Conservation (phyloP, 2,329 filamentous ascomycete species). For the Aspergillus sp. region DNA sequence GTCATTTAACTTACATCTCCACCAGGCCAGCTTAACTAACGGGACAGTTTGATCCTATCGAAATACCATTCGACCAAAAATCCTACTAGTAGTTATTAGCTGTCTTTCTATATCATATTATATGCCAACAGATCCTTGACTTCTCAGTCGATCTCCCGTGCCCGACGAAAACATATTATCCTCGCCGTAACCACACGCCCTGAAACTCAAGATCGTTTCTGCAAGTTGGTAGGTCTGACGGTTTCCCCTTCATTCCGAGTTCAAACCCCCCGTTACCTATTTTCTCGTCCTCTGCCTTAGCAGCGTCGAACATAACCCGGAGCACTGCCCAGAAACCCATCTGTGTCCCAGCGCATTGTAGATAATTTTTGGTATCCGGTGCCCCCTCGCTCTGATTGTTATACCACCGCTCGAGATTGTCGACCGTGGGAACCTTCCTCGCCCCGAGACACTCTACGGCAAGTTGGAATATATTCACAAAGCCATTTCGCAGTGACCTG, state of each 20-base stretch:
- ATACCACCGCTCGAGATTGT: conserved; percentile 24
- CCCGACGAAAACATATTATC: conserved; percentile 10
- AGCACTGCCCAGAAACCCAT: conserved; percentile 28
- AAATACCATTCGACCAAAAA: no score
- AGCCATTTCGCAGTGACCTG: conserved; percentile 36
- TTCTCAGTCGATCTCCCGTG: neutral
- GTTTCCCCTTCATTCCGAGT: conserved; percentile 16
- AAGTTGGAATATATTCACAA: conserved; percentile 33
- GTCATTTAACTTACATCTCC: no score
- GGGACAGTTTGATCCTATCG: no score
- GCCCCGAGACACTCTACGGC: conserved; percentile 22
- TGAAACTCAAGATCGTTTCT: conserved; percentile 39
- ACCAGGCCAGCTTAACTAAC: no score
- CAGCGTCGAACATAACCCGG: conserved; percentile 26
- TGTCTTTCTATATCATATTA: no score
- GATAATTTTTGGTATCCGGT: conserved; percentile 29
- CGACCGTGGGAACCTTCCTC: conserved; percentile 22
- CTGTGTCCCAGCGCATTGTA: conserved; percentile 26
- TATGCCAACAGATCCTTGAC: no score
- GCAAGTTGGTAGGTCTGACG: conserved; percentile 28
- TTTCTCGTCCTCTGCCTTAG: conserved; percentile 26
- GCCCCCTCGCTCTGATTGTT: conserved; percentile 27
- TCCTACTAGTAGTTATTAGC: no score
- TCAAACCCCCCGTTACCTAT: conserved; percentile 27
- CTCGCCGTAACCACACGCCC: conserved; percentile 22